Evolutionary conservation across 345 rosid genomes (phyloP), one percentile per base, ranked within the genome.

Genomic region (Linum usitatissimum): DNA sequence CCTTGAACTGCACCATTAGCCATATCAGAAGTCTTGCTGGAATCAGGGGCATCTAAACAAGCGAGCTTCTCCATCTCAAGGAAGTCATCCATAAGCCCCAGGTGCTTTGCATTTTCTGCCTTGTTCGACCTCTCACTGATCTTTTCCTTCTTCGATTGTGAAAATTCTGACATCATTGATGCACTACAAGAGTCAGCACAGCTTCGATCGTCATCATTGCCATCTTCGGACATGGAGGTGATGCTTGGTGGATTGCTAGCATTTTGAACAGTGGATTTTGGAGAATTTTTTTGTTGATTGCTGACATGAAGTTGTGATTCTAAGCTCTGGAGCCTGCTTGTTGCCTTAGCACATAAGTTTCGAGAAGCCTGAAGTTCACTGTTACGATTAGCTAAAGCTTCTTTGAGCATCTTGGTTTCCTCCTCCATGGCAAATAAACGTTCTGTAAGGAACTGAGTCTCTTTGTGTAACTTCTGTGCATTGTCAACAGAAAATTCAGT

Each of bases 41-140:
- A 61, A 45, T 14, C 14, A 10, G 51, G 51, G 61, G 53, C 67
- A 69, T 74, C 81, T 49, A 70, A 76, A 76, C 86, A 78, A 38
- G 97, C 97, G 68, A 93, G 63, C 84, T 84, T 87, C 80, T 93
- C 99, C 99, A 93, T 93, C 84, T 90, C 97, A 53, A 93, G 77
- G 73, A 93, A 93, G 70, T 93, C 99, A 53, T 87, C 96, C 99
- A 93, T 93, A 68, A 93, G 95, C 71, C 78, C 92, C 80, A 84
- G 62, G 77, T 76, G 80, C 67, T 73, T 84, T 56, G 61, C 65
- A 63, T 77, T 75, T 53, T 81, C 90, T 6, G 80, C 72, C 76
- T 73, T 84, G 64, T 71, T 80, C 31, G 71, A 61, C 72, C 75
- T 82, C 51, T 77, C 80, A 21, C 61, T 63, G 61, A 60, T 71